Conservation (phyloP, 2,329 filamentous ascomycete species). For the Trichoderma atroviride region DNA sequence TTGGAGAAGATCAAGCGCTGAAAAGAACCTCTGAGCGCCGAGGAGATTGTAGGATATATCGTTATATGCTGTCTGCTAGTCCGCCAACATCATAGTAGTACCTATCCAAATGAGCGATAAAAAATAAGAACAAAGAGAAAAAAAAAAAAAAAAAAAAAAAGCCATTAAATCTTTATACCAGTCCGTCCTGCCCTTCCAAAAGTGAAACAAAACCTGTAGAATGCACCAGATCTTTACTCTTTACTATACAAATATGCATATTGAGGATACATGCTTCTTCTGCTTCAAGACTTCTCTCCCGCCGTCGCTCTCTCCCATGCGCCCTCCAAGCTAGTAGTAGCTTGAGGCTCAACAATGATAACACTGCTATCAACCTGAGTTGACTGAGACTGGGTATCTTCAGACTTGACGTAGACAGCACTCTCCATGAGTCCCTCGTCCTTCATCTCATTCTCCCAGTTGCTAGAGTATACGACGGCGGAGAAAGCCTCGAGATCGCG, state of each 20-base stretch:
- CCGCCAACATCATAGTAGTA: slow-evolving; percentile 7
- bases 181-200: not conserved
- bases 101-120: not conserved
- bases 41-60: slow-evolving; percentile 2
- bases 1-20: not conserved
- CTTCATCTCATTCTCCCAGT: slow-evolving; percentile 70
- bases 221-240: slow-evolving; percentile 18
- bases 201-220: slow-evolving; percentile 14
- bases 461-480: slow-evolving; percentile 84
- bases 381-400: slow-evolving; percentile 31
- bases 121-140: not conserved
- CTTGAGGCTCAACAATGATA: slow-evolving; percentile 52
- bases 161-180: slow-evolving; percentile 14
- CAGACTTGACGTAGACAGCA: slow-evolving; percentile 40
- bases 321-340: slow-evolving; percentile 60
- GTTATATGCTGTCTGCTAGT: slow-evolving; percentile 3
- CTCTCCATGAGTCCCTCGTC: slow-evolving; percentile 49
- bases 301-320: slow-evolving; percentile 74
- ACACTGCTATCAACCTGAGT: slow-evolving; percentile 51
- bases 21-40: not conserved
- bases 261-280: not conserved
- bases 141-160: not conserved
- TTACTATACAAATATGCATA: slow-evolving; percentile 19
- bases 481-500: slow-evolving; percentile 80
- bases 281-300: slow-evolving; percentile 32